These are phyloP conservation scores for Spathaspora sp. DNA, from an alignment of 805 yeast species.

Conservation along the genomic window DNA sequence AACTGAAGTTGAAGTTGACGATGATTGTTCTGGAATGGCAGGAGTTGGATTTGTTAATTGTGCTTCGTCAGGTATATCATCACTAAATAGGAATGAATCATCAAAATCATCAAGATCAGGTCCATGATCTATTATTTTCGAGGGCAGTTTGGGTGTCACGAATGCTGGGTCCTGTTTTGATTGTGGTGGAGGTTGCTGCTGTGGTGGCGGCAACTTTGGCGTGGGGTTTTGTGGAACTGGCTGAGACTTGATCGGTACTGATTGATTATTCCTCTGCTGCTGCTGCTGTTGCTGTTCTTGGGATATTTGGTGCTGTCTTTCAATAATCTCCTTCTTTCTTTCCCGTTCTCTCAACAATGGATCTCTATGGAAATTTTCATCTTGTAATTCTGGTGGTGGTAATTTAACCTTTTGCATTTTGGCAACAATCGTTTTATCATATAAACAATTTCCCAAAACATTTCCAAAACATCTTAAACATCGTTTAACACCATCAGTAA, in stretches of 20 bases:
- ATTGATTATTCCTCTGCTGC: constrained; percentile 1
- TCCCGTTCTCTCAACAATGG: constrained; percentile 30
- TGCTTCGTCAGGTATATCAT: constrained; percentile 28
- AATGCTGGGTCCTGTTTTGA: not conserved
- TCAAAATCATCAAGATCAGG: constrained; percentile 24
- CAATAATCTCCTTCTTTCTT: constrained; percentile 11
- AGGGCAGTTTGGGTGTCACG: constrained; percentile 8
- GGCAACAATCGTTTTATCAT: constrained; percentile 64
- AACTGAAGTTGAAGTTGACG: constrained; percentile 2
- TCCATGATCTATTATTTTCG: not conserved
- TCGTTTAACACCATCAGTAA: constrained; percentile 79
- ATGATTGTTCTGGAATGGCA: not conserved
- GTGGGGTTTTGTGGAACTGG: not conserved
- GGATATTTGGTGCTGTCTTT: not conserved
- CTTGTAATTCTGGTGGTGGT: constrained; percentile 26
- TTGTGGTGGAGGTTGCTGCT: constrained; percentile 1
- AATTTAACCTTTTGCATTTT: constrained; percentile 43
- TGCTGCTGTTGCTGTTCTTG: not conserved
- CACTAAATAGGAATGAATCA: constrained; percentile 39
- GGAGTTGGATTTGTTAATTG: not conserved
- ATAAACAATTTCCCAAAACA: constrained; percentile 78
- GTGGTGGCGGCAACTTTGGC: not conserved
- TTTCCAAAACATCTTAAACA: constrained; percentile 78
- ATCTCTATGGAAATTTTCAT: constrained; percentile 33
- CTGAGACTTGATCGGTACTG: not conserved